Base-by-base conservation (phyloP, 2,329 filamentous ascomycete genomes). In the Ceratocystis alfenasii region DNA sequence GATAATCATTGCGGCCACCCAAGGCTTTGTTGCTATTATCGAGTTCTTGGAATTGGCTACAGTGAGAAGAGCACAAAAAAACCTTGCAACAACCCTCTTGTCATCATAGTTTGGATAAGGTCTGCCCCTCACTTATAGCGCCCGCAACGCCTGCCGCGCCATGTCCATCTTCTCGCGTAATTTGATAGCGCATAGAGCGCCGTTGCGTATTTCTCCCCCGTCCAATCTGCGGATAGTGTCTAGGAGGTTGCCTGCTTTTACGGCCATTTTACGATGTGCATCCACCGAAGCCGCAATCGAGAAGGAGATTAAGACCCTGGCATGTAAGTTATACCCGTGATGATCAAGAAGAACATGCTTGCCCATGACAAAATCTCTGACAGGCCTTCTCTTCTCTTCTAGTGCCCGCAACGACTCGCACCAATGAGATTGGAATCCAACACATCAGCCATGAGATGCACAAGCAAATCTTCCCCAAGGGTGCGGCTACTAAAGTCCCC, bases 341-440 rank as follows among this genome's bases (percentile, higher is more conserved):
- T 36, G 50, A 59, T 22, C 61, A 50, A 3, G n/a, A 6, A 28
- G 30, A 62, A 59, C 50, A 67, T 7, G 15, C 12, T 65, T 22
- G 44, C 46, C 20, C 36, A 64, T 46, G 61, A 41, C 46, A n/a
- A 64, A 41, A 28, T 53, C 33, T 33, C 36, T 68, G 22, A 66
- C 55, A 67, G 70, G 68, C 67, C 68, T 68, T 28, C 48, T 22
- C 48, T 22, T 10, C 30, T 22, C 53, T 65, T 25, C 50, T 68
- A 80, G 78, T 82, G 36, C 72, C 76, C 0, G 81, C 83, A 5
- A 76, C 81, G 66, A 80, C 90, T 62, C 86, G 94, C 70, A 90
- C 88, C 78, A 99, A 95, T 76, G 89, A 95, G 70, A 92, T 99
- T 71, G 90, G 90, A 64, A 90, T 99, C 48, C 94, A 99, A 76